Evolutionary conservation across 805 yeast species (phyloP).

Genomic region (Candida argentea): DNA sequence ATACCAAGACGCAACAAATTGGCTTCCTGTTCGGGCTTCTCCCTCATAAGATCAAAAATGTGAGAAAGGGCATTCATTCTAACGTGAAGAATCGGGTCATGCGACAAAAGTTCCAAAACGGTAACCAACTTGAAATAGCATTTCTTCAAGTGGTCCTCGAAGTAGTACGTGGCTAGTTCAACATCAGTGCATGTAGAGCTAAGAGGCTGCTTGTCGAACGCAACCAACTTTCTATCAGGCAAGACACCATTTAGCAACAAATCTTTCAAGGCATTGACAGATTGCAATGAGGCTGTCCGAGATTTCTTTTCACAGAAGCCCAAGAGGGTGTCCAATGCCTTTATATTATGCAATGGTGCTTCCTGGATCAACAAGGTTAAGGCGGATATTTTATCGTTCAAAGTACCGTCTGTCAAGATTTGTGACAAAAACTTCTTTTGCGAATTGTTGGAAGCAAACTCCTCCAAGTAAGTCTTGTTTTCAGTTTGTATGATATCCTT

Average conservation of each 20-base stretch:
- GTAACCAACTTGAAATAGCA: slow-evolving; percentile 68
- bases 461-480: slow-evolving; percentile 59
- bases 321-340: slow-evolving; percentile 70
- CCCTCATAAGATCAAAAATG: slow-evolving; percentile 66
- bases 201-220: slow-evolving; percentile 65
- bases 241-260: slow-evolving; percentile 72
- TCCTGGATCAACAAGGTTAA: slow-evolving; percentile 88
- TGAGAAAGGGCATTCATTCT: slow-evolving; percentile 68
- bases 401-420: slow-evolving; percentile 84
- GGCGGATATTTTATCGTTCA: slow-evolving; percentile 91
- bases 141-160: slow-evolving; percentile 81
- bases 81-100: slow-evolving; percentile 85
- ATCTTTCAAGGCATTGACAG: slow-evolving; percentile 85
- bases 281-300: slow-evolving; percentile 85
- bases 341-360: slow-evolving; percentile 83
- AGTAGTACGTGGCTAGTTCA: slow-evolving; percentile 65
- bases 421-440: slow-evolving; percentile 84
- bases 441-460: slow-evolving; percentile 63
- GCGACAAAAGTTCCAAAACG: slow-evolving; percentile 68
- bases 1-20: slow-evolving; percentile 82
- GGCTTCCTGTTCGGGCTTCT: slow-evolving; percentile 95
- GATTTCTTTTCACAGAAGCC: slow-evolving; percentile 83
- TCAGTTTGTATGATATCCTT: slow-evolving; percentile 57
- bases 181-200: slow-evolving; percentile 30
- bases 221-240: slow-evolving; percentile 73